Evolutionary conservation across 306 rosid species (phyloP), one percentile per base, ranked within the genome.

Genomic region (Ammopiptanthus mongolicus): DNA sequence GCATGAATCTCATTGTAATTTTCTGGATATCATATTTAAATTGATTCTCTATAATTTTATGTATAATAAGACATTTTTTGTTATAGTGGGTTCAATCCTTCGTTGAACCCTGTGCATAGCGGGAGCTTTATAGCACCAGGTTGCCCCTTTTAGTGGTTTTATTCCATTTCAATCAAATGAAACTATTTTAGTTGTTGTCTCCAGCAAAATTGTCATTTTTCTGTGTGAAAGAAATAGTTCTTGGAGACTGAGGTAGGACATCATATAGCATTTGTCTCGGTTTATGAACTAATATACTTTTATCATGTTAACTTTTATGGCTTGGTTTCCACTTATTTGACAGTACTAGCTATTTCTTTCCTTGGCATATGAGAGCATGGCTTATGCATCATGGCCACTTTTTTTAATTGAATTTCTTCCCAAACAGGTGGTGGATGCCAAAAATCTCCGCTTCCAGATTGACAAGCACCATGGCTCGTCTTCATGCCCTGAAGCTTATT

Each of bases 401-500:
- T 67, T 67, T 65, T 34, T 80, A 64, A 74, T 37, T 46, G 59
- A 14, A 58, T 70, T 83, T 77, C 63, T 84, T 63, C 37, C 64
- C 55, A 22, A 56, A 47, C 80, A 95, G 93, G 97, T 91, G 10
- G 98, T 91, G 23, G 98, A 92, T 71, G 97, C 97, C 56, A 95
- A 88, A 82, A 95, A 95, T 71, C 88, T 95, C 60, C 84, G 74
- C 53, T 89, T 85, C 80, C 98, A 95, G 81, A 90, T 95, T 60
- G 70, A 82, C 25, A 91, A 90, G 85, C 90, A 77, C 46, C 83
- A 61, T 33, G 78, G 69, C 77, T 85, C 93, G 4, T 87, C 98
- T 33, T 88, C 98, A 53, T 95, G 86, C 80, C 89, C 98, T 12
- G 98, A 95, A 85, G 97, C 97, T 50, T 87, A 78, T 81, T 76